Base-by-base conservation (phyloP, 2,329 filamentous ascomycete species). In the Myriosclerotinia scirpicola region DNA sequence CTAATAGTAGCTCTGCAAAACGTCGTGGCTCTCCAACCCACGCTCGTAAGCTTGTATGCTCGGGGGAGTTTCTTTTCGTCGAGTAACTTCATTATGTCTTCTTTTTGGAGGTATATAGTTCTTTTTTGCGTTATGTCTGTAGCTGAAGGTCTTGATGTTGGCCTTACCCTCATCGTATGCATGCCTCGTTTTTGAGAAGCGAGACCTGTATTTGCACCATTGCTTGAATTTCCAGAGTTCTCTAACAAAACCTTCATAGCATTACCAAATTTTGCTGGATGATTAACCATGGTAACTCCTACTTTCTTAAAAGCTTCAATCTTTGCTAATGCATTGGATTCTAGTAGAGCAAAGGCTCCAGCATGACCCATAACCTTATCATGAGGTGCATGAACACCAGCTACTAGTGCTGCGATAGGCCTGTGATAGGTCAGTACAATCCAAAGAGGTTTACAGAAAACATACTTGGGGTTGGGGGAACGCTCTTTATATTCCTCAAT, bases 331-430 rank as follows among this genome's bases (percentile, higher is more conserved):
- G 87, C 85, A 68, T 82, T 82, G 4, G 87, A 84, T 74, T 93
- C 90, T 8, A 86, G 82, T 1, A 87, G 82, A 64, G 82, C 81
- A 81, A 90, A 91, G 17, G 91, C 91, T 54, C 91, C 91, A 12
- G 90, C 89, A 76, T 94, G 91, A 12, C 91, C 91, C 90, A 93
- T 93, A 54, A 92, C 83, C 30, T 84, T 83, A 17, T 87, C 87
- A 20, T 81, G 79, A 7, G 84, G 83, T n/a, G 88, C 88, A 69
- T 85, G 79, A 58, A 87, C 79, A 5, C 91, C 90, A 40, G 85
- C 90, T 38, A 93, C 81, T 7, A 92, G 80, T 56, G 87, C 90
- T 73, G 89, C 87, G 54, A 93, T 90, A 0, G 91, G 90, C 72
- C 87, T 89, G 67, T 40, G 20, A 11, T 20, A 40, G 34, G 55